Conservation (phyloP, 2,329 filamentous ascomycete genomes). For the Endothia cerciana region DNA sequence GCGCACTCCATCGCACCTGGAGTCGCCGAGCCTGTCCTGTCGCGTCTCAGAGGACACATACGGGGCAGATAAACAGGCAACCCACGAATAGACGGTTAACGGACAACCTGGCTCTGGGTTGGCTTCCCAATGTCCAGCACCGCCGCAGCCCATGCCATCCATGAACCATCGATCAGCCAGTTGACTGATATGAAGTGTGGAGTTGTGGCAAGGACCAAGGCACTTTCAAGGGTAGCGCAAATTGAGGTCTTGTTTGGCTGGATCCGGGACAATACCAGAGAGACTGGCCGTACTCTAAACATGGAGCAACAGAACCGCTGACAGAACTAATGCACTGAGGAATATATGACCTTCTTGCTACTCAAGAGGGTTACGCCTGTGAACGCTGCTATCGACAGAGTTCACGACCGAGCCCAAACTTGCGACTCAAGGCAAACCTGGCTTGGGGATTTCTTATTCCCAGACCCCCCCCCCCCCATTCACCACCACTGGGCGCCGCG, state of each 20-base stretch:
- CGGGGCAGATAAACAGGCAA: constrained; percentile 12
- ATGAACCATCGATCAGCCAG: constrained; percentile 23
- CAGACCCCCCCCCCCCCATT: constrained; percentile 24
- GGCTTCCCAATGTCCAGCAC: neutral
- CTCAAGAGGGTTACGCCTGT: neutral
- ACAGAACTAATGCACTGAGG: neutral
- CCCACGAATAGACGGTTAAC: neutral
- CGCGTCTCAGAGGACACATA: constrained; percentile 17
- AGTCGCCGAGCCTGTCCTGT: constrained; percentile 10
- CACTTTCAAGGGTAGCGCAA: constrained; percentile 28
- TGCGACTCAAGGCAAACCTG: constrained; percentile 15
- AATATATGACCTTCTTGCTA: neutral
- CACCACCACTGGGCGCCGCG: neutral
- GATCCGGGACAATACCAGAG: constrained; percentile 17
- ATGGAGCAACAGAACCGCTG: neutral
- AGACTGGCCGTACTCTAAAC: neutral
- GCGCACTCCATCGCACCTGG: constrained; percentile 21
- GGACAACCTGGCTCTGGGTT: constrained; percentile 13
- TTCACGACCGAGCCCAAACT: constrained; percentile 7
- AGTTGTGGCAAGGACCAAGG: constrained; percentile 30
- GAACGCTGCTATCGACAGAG: constrained; percentile 10
- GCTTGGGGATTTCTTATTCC: neutral
- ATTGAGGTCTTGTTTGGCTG: constrained; percentile 30
- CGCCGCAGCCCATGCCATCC: constrained; percentile 7
- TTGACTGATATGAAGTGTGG: constrained; percentile 26